Base-by-base conservation (phyloP, 1,139 yeast genomes). In the Candida sanyaensis region DNA sequence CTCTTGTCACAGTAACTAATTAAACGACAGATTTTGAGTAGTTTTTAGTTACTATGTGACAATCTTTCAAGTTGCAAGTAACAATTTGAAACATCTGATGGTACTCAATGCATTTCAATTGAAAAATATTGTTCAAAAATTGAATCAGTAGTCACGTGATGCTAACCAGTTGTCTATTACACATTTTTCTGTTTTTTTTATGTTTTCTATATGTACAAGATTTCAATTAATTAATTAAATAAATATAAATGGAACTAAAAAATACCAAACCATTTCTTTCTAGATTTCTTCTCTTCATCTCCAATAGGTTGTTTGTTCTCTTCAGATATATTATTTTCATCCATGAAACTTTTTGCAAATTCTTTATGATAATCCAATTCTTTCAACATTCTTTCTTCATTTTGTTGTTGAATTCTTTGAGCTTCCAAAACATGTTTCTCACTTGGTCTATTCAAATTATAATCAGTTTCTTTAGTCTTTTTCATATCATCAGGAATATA, bases 401-500 rank as follows among this genome's bases (percentile, higher is more conserved):
- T 77, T 49, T 83, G 81, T 63, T 88, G 95, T 51, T 79, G 73
- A 30, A 84, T 74, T 53, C 88, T 73, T 62, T 87, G 88, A 0
- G 95, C 96, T 62, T 86, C 90, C 52, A 87, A 78, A 6, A 84
- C 76, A 59, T 88, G 96, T 58, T 83, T 80, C 63, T 81, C 81
- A 48, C 84, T 82, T 6, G 91, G 95, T 65, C 88, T 75, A 61
- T 81, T 87, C 71, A 83, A 72, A 2, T 81, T 88, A 21, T 38
- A 26, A 41, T 71, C 72, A 41, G 75, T 71, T 53, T 78, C 81
- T 26, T 64, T 66, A 31, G 77, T 71, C 51, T 64, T 69, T 52
- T 78, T 62, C 49, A 66, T 58, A 44, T 65, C 62, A 52, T 70
- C 74, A 12, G 76, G 72, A 53, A 71, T 66, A 61, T 76, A 67